Percentiles rank a stretch among this genome's conserved stretches.
These are phyloP conservation scores for Psilocybe azurescens DNA, from an alignment of 768 basidiomycete species.

Conservation along the genomic window DNA sequence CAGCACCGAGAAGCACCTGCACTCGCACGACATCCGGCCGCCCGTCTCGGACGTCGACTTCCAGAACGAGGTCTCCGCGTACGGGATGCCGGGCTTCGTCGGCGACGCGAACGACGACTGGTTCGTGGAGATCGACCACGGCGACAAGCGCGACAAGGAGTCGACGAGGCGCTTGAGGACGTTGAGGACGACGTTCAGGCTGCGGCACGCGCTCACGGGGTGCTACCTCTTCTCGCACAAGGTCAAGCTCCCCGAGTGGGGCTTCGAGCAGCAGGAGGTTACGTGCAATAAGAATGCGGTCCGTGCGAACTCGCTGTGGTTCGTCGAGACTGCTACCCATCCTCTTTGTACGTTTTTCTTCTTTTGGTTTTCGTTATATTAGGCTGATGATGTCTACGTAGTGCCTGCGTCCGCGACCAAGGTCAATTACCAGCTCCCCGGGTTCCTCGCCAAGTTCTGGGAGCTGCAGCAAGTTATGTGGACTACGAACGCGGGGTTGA, in stretches of 20 bases:
- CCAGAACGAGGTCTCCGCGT: conserved; percentile 97
- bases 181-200: conserved; percentile 79
- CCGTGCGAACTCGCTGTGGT: conserved; percentile 90
- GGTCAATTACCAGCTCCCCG: conserved; percentile 91
- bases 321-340: conserved; percentile 86
- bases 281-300: conserved; percentile 99
- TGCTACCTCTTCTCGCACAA: conserved; percentile 99
- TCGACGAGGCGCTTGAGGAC: conserved; percentile 78
- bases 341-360: conserved; percentile 60
- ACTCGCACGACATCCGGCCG: conserved; percentile 94
- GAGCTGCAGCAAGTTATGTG: conserved; percentile 97
- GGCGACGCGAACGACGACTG: conserved; percentile 96
- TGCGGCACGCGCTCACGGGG: conserved; percentile 85
- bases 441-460: conserved; percentile 89
- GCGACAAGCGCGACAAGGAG: conserved; percentile 65
- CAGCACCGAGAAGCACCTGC: conserved; percentile 82
- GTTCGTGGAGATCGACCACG: conserved; percentile 84
- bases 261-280: conserved; percentile 97
- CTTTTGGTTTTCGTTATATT: not conserved
- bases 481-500: conserved; percentile 94
- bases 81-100: conserved; percentile 83
- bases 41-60: conserved; percentile 98
- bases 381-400: conserved; percentile 34
- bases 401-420: conserved; percentile 74
- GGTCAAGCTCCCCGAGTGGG: conserved; percentile 98